These are phyloP conservation scores for Hymenoscyphus fructigenus DNA, from an alignment of 2,329 filamentous ascomycete species.

Conservation along the genomic window DNA sequence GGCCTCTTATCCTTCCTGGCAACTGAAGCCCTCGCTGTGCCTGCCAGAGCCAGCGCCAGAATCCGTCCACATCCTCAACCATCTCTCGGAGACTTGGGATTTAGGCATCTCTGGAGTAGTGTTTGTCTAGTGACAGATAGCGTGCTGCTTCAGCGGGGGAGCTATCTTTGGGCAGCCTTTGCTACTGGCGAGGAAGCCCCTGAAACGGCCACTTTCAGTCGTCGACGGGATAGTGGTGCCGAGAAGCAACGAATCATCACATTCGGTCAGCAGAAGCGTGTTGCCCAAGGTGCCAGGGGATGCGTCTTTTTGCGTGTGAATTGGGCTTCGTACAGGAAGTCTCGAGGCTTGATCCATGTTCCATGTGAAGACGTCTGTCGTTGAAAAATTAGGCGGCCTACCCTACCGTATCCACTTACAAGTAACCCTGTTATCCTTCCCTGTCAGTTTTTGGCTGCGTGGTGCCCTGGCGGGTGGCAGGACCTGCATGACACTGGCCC, in stretches of 20 bases:
- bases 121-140: background rate
- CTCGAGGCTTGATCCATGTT: constrained; percentile 19
- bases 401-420: no score
- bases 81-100: background rate
- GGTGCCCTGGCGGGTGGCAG: background rate
- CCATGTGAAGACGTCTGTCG: constrained; percentile 4
- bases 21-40: background rate
- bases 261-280: background rate
- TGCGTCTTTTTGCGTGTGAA: constrained; percentile 5
- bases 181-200: background rate
- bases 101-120: background rate
- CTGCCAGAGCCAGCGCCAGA: background rate
- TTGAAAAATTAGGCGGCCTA: constrained; percentile 2
- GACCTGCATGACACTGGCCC: constrained; percentile 3
- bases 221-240: background rate
- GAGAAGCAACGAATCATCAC: background rate
- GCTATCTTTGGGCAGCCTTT: background rate
- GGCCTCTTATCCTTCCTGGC: background rate
- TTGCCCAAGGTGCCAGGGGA: constrained; percentile 3
- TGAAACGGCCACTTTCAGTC: background rate
- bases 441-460: constrained; percentile 8
- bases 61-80: background rate
- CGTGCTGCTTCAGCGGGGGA: background rate
- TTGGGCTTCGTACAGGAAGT: constrained; percentile 10
- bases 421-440: constrained; percentile 2